These are phyloP conservation scores for Pseudopediastrum boryanum DNA, from an alignment of 139 green algal species.

Conservation along the genomic window DNA sequence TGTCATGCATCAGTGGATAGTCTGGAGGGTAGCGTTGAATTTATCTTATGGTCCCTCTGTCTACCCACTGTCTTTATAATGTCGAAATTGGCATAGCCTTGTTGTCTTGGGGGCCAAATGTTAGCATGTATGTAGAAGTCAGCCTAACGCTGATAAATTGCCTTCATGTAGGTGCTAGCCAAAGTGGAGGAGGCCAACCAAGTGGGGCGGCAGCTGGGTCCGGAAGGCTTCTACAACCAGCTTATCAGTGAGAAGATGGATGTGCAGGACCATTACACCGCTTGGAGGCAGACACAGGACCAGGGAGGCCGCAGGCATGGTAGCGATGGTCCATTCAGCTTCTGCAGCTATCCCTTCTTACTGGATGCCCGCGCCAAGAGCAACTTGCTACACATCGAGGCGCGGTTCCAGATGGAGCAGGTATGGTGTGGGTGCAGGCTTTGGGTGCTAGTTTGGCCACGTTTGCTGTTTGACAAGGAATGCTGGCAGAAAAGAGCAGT, in stretches of 20 bases:
- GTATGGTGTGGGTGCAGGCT: not conserved
- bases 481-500: no score
- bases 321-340: slow-evolving; percentile 83
- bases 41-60: no score
- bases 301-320: slow-evolving; percentile 31
- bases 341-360: slow-evolving; percentile 93
- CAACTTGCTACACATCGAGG: slow-evolving; percentile 86
- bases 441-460: not conserved
- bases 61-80: no score
- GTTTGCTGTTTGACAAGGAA: no score
- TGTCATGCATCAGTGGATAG: no score
- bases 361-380: slow-evolving; percentile 87
- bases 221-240: slow-evolving; percentile 92
- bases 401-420: slow-evolving; percentile 78
- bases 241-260: slow-evolving; percentile 93
- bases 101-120: no score
- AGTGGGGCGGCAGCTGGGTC: slow-evolving; percentile 70
- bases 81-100: no score
- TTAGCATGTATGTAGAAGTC: no score
- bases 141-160: no score
- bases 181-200: slow-evolving; percentile 85
- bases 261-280: slow-evolving; percentile 90
- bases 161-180: slow-evolving; percentile 56
- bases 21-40: no score
- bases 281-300: slow-evolving; percentile 83